Conservation (phyloP, 2,329 filamentous ascomycete species). For the Helminthosporium solani region DNA sequence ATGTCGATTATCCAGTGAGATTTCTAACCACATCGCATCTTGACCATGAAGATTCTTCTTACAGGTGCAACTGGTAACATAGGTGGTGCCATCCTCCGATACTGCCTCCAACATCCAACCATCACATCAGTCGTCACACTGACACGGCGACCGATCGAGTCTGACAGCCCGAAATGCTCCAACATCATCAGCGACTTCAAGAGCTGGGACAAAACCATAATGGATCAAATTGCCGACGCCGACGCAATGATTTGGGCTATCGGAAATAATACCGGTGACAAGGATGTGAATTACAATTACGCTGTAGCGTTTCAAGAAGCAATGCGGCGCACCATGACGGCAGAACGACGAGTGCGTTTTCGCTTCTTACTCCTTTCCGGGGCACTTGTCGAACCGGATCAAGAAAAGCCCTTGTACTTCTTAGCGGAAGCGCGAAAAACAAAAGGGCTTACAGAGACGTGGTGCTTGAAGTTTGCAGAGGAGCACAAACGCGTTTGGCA, state of each 20-base stretch:
- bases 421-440: slow-evolving; percentile 11
- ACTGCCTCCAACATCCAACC: slow-evolving; percentile 10
- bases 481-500: slow-evolving; percentile 12
- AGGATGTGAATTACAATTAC: slow-evolving; percentile 18
- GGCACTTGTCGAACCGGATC: slow-evolving; percentile 17
- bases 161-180: slow-evolving; percentile 8
- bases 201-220: slow-evolving; percentile 1
- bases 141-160: slow-evolving; percentile 10
- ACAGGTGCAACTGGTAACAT: slow-evolving; percentile 21
- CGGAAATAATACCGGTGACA: slow-evolving; percentile 17
- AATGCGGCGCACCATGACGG: slow-evolving; percentile 1
- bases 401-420: slow-evolving; percentile 13
- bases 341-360: slow-evolving; percentile 5
- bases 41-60: slow-evolving; percentile 26
- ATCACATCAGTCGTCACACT: slow-evolving; percentile 18
- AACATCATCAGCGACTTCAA: slow-evolving; percentile 17
- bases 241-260: slow-evolving; percentile 25
- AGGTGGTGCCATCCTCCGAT: slow-evolving; percentile 15
- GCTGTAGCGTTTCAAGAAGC: slow-evolving; percentile 17
- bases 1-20: no score
- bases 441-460: slow-evolving; percentile 17
- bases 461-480: slow-evolving; percentile 14
- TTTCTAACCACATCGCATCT: no score
- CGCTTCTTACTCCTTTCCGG: slow-evolving; percentile 16
- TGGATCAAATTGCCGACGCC: slow-evolving; percentile 11